These are phyloP conservation scores for Penicillium sp. DNA, from an alignment of 2,329 filamentous ascomycete species.

Conservation along the genomic window DNA sequence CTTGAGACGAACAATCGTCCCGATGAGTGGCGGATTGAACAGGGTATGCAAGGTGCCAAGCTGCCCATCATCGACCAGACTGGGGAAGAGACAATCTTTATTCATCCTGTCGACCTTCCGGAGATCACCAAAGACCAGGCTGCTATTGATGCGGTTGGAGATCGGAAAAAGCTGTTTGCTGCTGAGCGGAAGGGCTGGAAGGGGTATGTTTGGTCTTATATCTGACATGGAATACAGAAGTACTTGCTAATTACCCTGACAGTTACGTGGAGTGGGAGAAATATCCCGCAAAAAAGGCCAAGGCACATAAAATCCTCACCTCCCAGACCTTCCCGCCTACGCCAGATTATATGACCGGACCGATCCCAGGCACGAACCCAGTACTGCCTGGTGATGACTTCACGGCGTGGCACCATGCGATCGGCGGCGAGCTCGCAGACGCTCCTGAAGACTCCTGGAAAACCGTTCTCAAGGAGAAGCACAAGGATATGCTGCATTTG, in stretches of 20 bases:
- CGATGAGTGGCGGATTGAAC: slow-evolving; percentile 54
- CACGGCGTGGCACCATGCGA: slow-evolving; percentile 57
- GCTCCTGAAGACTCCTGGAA: slow-evolving; percentile 59
- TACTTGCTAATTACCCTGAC: background rate
- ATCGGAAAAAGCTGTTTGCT: slow-evolving; percentile 37
- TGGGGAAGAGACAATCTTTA: slow-evolving; percentile 29
- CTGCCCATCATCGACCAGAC: slow-evolving; percentile 49
- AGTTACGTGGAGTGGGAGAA: slow-evolving; percentile 67
- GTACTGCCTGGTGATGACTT: slow-evolving; percentile 54
- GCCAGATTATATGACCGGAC: slow-evolving; percentile 56
- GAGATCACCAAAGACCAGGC: slow-evolving; percentile 38
- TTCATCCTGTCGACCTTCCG: slow-evolving; percentile 23
- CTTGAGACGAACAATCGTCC: slow-evolving; percentile 24
- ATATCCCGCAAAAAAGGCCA: slow-evolving; percentile 63
- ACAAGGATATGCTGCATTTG: slow-evolving; percentile 58
- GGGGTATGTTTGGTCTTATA: slow-evolving; percentile 27
- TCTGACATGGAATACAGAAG: slow-evolving; percentile 2
- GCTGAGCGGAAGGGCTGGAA: slow-evolving; percentile 47
- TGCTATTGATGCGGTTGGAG: slow-evolving; percentile 39
- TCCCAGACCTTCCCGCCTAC: slow-evolving; percentile 48
- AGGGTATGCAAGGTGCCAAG: slow-evolving; percentile 46
- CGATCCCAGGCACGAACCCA: slow-evolving; percentile 56
- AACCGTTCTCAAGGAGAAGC: slow-evolving; percentile 55
- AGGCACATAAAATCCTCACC: slow-evolving; percentile 54
- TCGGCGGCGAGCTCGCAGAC: slow-evolving; percentile 43